Evolutionary conservation across 306 rosid species (phyloP), one percentile per base, ranked within the genome.

Genomic region (Citrullus colocynthis): DNA sequence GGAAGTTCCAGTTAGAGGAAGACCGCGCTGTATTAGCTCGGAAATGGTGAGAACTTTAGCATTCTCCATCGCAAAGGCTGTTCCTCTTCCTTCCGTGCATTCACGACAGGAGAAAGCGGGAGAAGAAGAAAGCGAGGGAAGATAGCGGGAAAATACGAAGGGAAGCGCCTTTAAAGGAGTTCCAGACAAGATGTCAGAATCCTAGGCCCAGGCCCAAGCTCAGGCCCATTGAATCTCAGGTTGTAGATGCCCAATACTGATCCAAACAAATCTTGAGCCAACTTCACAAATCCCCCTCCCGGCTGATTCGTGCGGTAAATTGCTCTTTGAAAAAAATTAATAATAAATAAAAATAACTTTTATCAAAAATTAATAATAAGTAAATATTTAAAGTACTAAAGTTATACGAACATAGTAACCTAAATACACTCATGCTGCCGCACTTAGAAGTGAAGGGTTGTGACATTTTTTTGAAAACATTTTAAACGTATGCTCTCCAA

Each of bases 1-100:
- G 45, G 80, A 76, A 0, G 97, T 15, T 80, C 87, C 95, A 61
- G 98, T 85, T 78, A 90, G 57, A 58, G 90, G 87, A 14, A 84
- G 86, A 66, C 82, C 74, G 20, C 78, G 72, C 16, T 57, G 78
- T 70, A 88, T 54, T 13, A 95, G 89, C 78, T 89, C 89, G 11
- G 84, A 72, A 74, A 92, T 76, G 37, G 63, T 84, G 5, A 75
- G 34, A 45, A 81, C 20, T 24, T 62, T 80, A 9, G 78, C 60
- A 57, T 75, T 80, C 67, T 88, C 89, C 94, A 90, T 87, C 42
- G 69, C 36, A 20, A 12, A 2, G 49, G 54, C 36, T n/a, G 28
- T 11, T 65, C 15, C 21, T 65, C 28, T 15, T 15, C 69, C 42
- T 39, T 42, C 74, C 17, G 54, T 67, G 30, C 74, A 67, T 67